A percentile compares a stretch with the other conserved stretches of the same genome.
phyloP scores from a whole-genome alignment of 2,329 filamentous ascomycete genomes.

The Colletotrichum spaethianum region DNA sequence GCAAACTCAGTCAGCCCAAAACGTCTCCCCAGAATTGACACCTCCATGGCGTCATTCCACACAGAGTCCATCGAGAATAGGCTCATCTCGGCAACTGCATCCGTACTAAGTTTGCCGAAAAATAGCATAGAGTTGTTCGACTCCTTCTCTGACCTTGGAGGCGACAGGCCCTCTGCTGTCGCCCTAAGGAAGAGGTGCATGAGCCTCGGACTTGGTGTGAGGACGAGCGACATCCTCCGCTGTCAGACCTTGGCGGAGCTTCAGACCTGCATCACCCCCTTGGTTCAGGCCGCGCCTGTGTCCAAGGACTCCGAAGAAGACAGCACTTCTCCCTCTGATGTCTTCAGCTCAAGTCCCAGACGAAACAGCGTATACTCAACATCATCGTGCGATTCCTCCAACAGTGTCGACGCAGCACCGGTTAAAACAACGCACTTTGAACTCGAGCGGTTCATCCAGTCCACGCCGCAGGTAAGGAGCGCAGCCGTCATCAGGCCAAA shows the following conservation, averaged over 20 bases:
- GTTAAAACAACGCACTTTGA: constrained; percentile 13
- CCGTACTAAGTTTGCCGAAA: constrained; percentile 53
- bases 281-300: constrained; percentile 21
- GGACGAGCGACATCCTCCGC: constrained; percentile 57
- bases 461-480: constrained; percentile 56
- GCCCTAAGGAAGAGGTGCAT: constrained; percentile 53
- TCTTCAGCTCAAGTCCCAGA: constrained; percentile 42
- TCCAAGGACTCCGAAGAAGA: constrained; percentile 35
- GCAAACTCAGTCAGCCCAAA: constrained; percentile 31
- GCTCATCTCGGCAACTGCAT: constrained; percentile 52
- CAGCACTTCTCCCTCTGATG: constrained; percentile 39
- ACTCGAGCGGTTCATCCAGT: constrained; percentile 50
- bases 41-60: constrained; percentile 38
- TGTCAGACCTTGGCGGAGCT: constrained; percentile 62
- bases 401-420: constrained; percentile 28
- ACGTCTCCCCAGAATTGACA: constrained; percentile 45
- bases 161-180: constrained; percentile 53
- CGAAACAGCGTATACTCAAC: constrained; percentile 36
- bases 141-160: constrained; percentile 62
- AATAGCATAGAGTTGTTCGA: constrained; percentile 53
- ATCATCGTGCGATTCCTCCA: constrained; percentile 32
- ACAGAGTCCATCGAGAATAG: constrained; percentile 48
- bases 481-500: constrained; percentile 62
- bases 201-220: constrained; percentile 53
- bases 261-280: constrained; percentile 56